Evolutionary conservation across 225 moss, liverwort and hornwort species (phyloP).

Genomic region (Sphagnum tenellum): DNA sequence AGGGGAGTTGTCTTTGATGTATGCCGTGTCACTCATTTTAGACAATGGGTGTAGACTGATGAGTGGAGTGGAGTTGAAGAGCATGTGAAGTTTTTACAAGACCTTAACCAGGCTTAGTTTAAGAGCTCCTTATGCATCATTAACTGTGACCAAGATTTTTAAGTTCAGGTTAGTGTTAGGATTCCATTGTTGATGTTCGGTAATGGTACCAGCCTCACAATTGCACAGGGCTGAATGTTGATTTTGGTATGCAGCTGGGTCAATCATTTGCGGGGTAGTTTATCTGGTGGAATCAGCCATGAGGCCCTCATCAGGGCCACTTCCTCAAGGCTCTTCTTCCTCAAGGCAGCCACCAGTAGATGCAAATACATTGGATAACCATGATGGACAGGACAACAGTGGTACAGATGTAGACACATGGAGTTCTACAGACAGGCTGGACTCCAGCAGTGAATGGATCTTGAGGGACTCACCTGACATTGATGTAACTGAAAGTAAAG

Average conservation of each 20-base stretch:
- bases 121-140: no score
- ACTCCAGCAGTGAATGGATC: conserved; percentile 27
- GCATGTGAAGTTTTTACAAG: no score
- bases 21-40: no score
- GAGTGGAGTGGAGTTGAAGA: no score
- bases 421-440: conserved; percentile 17
- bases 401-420: conserved; percentile 16
- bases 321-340: conserved; percentile 18
- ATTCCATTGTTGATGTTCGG: no score
- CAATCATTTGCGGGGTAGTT: conserved; percentile 35
- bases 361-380: background rate
- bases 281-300: conserved; percentile 21
- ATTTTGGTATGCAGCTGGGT: conserved; percentile 23
- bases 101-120: no score
- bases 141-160: no score
- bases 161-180: no score
- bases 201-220: no score
- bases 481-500: conserved; percentile 30
- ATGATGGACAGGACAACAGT: background rate
- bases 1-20: no score
- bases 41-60: no score
- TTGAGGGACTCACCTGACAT: conserved; percentile 17
- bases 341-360: conserved; percentile 6
- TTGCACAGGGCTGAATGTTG: background rate
- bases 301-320: conserved; percentile 17